Base-by-base conservation (phyloP, 805 yeast genomes). In the Sugiyamaella smithiae region DNA sequence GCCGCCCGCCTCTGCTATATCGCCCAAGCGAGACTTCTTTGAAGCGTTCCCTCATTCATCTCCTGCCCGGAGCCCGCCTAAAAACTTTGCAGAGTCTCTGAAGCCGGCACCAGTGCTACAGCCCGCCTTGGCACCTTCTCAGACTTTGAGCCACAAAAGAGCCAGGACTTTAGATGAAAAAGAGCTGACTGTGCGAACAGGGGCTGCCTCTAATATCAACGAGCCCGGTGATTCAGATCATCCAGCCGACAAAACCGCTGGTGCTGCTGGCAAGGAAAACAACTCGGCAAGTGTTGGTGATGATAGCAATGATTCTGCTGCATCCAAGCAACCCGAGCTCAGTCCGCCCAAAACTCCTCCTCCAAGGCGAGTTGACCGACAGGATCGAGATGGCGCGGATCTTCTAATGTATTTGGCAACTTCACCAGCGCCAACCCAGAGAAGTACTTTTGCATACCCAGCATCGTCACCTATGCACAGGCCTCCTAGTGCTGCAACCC, bases 341-440 rank as follows among this genome's bases (percentile, higher is more conserved):
- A 38, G 43, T 17, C 29, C 31, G 16, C 66, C 66, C 14, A 51
- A 55, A 29, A 63, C 67, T 6, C 65, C 69, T 3, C 63, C 65
- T 14, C 54, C 52, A 5, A 14, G 20, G 19, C 22, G 22, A 11
- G 20, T n/a, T 12, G 32, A 31, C 23, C 33, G 41, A 5, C 43
- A 43, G 6, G 50, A 50, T 31, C 29, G 71, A 43, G 93, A 85
- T 65, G 96, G 95, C 11, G 96, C 95, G 1, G 91, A 84, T 63
- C 68, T 88, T 52, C 73, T 88, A 53, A 77, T 88, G 79, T 88
- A 79, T 65, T 70, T 88, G 57, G 95, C 96, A 1, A 84, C 90
- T 5, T 85, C 93, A 6, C 96, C 96, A 1, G 78, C 86, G 0
- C 85, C 85, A 1, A 78, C 80, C 6, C 64, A 64, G 49, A 61